These are phyloP conservation scores for Bacidia rubella DNA, from an alignment of 495 filamentous ascomycete genomes.

Conservation along the genomic window DNA sequence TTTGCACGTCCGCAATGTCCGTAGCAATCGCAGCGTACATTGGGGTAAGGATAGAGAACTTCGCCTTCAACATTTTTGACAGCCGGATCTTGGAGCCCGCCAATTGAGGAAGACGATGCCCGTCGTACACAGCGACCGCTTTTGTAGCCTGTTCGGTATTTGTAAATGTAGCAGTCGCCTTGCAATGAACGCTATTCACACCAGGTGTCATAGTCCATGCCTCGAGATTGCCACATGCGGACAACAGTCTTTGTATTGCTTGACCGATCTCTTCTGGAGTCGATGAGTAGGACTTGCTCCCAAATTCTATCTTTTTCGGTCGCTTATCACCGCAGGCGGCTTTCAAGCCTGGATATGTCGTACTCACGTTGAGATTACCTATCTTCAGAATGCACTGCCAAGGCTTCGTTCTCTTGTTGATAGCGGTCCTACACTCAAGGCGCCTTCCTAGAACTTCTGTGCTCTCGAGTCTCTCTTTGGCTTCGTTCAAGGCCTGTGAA, in stretches of 20 bases:
- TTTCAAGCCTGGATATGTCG: neutral
- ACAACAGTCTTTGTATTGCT: conserved; percentile 3
- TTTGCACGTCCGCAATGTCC: neutral
- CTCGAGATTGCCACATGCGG: neutral
- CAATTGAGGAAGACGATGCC: conserved; percentile 8
- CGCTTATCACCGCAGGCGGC: conserved; percentile 4
- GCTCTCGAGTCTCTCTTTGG: neutral
- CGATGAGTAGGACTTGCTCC: conserved; percentile 1
- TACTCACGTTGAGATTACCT: conserved; percentile 8
- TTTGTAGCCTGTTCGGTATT: conserved; percentile 5
- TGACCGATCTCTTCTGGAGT: conserved; percentile 2
- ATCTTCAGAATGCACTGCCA: conserved; percentile 7
- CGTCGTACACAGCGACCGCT: conserved; percentile 3
- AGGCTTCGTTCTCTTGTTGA: conserved; percentile 3
- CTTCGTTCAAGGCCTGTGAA: conserved; percentile 3
- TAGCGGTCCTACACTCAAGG: conserved; percentile 3
- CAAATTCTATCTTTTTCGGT: conserved; percentile 3
- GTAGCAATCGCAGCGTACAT: neutral
- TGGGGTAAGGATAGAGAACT: conserved; percentile 5
- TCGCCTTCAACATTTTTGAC: conserved; percentile 8
- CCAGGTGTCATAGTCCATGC: neutral
- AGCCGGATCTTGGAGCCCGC: conserved; percentile 6
- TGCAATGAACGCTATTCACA: neutral
- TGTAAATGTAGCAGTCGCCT: conserved; percentile 9
- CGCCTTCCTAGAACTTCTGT: conserved; percentile 2